Conservation (phyloP, 345 rosid genomes). For the Eucalyptus sideroxylon region DNA sequence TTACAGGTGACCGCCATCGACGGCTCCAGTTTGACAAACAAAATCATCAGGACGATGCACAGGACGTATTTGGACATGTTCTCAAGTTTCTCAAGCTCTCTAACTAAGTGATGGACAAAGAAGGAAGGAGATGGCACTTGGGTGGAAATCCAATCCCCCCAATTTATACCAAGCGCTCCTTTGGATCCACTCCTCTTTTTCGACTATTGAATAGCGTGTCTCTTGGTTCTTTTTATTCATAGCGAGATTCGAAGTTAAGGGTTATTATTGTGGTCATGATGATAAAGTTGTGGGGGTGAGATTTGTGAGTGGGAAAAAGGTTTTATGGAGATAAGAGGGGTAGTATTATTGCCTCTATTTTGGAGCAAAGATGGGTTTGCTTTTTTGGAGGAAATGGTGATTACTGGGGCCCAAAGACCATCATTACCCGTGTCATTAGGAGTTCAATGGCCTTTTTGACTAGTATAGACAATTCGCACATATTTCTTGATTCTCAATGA, state of each 20-base stretch:
- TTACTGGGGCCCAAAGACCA: background rate
- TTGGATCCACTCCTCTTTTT: background rate
- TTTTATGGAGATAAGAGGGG: background rate
- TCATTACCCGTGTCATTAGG: background rate
- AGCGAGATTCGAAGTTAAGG: background rate
- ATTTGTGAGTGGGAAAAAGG: background rate
- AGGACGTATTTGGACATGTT: background rate
- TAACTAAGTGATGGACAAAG: background rate
- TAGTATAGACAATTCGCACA: background rate
- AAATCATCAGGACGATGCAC: background rate
- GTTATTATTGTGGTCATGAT: background rate
- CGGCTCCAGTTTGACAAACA: background rate
- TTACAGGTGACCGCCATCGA: conserved; percentile 44
- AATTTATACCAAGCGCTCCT: background rate
- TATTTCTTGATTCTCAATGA: background rate
- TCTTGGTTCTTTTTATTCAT: background rate
- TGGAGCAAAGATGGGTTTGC: background rate
- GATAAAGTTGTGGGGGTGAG: background rate
- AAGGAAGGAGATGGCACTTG: background rate
- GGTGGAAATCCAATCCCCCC: background rate
- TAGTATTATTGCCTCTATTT: background rate
- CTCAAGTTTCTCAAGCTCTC: background rate
- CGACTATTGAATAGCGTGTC: background rate
- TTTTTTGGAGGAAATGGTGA: background rate
- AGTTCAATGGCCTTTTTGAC: background rate